Evolutionary conservation across 305 asterid species (phyloP), one percentile per base, ranked within the genome.

Genomic region (Fraxinus paxiana): DNA sequence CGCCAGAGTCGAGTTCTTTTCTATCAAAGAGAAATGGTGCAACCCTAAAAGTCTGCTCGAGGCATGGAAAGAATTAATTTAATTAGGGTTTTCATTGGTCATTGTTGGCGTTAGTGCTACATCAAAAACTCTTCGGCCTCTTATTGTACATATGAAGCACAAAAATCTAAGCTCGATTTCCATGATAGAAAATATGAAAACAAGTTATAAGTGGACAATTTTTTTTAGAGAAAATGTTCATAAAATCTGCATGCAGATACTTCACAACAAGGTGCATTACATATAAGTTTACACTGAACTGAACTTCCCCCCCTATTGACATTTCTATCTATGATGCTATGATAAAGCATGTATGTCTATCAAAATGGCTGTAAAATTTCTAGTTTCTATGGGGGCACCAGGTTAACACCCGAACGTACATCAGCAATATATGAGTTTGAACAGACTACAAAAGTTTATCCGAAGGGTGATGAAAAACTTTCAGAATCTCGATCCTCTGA

Each of bases 211-310:
- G 5, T 56, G 67, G 28, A 18, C 67, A 17, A 18, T 6, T 6
- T 18, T 1, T n/a, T 54, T 56, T 18, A 46, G 22, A 15, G 61
- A 48, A 15, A 43, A 43, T n/a, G 4, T 10, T 4, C 28, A 9
- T 12, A 67, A 67, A 15, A 67, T 28, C 38, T 13, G 22, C 74
- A 67, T 13, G 37, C 37, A 67, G 37, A 67, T 3, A 28, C 37
- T 67, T 30, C 74, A 69, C 74, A 69, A 69, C 74, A 69, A 13
- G 74, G 74, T 30, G 74, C 74, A 69, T 30, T 69, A 69, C 74
- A 26, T 69, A 13, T 2, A 30, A 69, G 28, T 69, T 26, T 69
- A 61, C 26, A 28, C 74, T 30, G 20, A 69, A 67, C 20, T 67
- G 18, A 8, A 24, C 8, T 61, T 26, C 5, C 22, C 37, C 35